phyloP scores from a whole-genome alignment of 352 stramenopile genomes.

The Globisporangium paroecandrum region DNA sequence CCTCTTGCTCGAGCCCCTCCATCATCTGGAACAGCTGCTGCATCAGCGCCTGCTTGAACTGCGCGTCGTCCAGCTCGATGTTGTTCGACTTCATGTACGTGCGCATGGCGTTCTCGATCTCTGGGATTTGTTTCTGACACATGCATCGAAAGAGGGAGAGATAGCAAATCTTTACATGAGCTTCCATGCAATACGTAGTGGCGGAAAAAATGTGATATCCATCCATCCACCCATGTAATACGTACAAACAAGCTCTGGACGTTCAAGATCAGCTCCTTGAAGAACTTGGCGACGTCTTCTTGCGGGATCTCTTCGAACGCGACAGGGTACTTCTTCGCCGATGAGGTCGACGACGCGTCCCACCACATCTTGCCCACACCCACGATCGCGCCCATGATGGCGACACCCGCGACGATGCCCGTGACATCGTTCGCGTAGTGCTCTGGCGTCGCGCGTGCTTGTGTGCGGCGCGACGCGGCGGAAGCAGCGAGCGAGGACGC shows the following conservation, averaged over 20 bases:
- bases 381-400: slow-evolving; percentile 58
- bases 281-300: slow-evolving; percentile 62
- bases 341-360: slow-evolving; percentile 55
- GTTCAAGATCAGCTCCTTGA: slow-evolving; percentile 60
- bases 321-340: slow-evolving; percentile 1
- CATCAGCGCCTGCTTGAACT: slow-evolving; percentile 73
- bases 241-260: slow-evolving; percentile 67
- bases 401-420: slow-evolving; percentile 62
- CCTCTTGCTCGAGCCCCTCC: slow-evolving; percentile 58
- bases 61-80: slow-evolving; percentile 55
- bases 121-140: slow-evolving; percentile 54
- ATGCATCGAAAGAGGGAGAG: not conserved
- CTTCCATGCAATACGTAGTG: not conserved
- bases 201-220: not conserved
- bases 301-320: slow-evolving; percentile 58
- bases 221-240: not conserved
- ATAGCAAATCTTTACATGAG: not conserved
- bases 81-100: slow-evolving; percentile 71
- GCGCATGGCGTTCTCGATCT: slow-evolving; percentile 61
- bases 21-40: slow-evolving; percentile 76
- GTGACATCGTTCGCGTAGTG: slow-evolving; percentile 54
- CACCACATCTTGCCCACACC: slow-evolving; percentile 86
- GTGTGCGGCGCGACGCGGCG: not conserved
- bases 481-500: slow-evolving; percentile 2
- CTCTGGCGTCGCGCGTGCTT: slow-evolving; percentile 12